Evolutionary conservation across 176 grass and related monocot species (phyloP), one percentile per base, ranked within the genome.

Genomic region (Avena insularis): DNA sequence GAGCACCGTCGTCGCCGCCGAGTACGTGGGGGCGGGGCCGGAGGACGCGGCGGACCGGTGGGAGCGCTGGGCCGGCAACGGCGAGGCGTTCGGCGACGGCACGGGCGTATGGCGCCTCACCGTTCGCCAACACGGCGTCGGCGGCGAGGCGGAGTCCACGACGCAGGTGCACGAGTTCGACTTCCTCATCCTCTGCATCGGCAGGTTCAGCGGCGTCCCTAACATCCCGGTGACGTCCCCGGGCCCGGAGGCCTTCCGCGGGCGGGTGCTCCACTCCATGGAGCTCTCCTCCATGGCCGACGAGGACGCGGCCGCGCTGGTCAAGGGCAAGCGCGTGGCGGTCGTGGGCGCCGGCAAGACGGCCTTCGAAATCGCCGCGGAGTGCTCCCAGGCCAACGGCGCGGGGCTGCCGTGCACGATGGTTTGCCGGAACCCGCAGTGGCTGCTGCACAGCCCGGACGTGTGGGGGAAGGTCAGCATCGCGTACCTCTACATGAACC

Each of bases 151-250:
- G n/a, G 71, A 50, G 47, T 16, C 55, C 17, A 14, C 33, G 23
- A 84, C 57, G 43, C 35, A 91, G 89, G 67, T 77, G 13, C 86
- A 88, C 43, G 70, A 88, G 43, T 91, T 93, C 60, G 95, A 98
- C 17, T 95, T 98, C 83, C 53, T 98, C 71, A 87, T 95, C 48
- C 87, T 98, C 2, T 95, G 93, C 87, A 48, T 98, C 50, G 95
- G 95, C 47, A 84, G 91, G 31, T 98, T 95, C 90, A 95, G 95
- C 59, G 91, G 93, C 67, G 70, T 82, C 27, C 93, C 91, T 1
- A 95, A 98, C 83, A 69, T 95, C 12, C 95, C 93, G 10, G 38
- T 36, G 47, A 31, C 21, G 47, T 98, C 84, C 79, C 89, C 89
- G 8, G 95, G 91, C 1, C 88, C 93, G 15, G 89, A 93, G 15